These are phyloP conservation scores for Podosphaera fusca DNA, from an alignment of 2,329 filamentous ascomycete genomes.

Conservation along the genomic window DNA sequence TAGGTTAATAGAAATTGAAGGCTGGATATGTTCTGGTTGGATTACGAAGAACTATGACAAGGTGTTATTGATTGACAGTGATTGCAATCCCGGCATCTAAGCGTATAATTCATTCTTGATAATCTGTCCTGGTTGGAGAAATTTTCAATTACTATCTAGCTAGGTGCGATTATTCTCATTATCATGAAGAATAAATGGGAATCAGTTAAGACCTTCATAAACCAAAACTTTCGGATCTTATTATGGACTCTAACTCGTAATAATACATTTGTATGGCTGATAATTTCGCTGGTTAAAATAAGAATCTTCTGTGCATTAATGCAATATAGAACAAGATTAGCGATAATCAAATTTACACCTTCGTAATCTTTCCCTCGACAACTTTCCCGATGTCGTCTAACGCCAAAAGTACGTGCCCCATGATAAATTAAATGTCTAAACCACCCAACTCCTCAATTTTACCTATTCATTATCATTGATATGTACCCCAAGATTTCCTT, in stretches of 20 bases:
- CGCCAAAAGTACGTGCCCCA: not conserved
- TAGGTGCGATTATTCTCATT: too few relatives aligned
- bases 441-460: not conserved
- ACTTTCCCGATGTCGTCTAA: not conserved
- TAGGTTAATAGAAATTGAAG: too few relatives aligned
- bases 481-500: constrained; percentile 21
- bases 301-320: not conserved
- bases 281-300: not conserved
- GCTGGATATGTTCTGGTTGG: too few relatives aligned
- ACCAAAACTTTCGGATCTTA: not conserved
- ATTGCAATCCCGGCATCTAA: too few relatives aligned
- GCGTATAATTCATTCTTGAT: too few relatives aligned
- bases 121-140: too few relatives aligned
- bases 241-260: not conserved
- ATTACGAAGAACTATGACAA: too few relatives aligned
- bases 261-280: not conserved
- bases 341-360: not conserved
- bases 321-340: not conserved
- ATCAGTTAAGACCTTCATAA: too few relatives aligned
- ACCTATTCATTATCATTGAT: constrained; percentile 27
- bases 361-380: not conserved
- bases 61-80: too few relatives aligned
- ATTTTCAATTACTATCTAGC: too few relatives aligned
- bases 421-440: not conserved
- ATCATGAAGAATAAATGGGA: too few relatives aligned